Base-by-base conservation (phyloP, 176 grass and related monocot species). In the Oryza australiensis region DNA sequence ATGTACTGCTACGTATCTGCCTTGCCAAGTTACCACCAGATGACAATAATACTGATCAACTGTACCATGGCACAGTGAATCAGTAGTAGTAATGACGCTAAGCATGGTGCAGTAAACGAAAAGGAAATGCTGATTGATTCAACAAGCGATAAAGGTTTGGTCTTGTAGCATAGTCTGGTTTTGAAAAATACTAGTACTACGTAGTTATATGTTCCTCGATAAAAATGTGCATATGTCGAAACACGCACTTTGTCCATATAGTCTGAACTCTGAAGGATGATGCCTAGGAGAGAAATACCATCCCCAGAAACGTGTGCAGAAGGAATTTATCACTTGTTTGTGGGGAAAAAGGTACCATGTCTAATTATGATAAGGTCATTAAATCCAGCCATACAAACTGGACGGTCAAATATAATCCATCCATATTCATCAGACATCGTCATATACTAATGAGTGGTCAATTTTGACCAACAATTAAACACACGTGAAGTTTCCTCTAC, bases 341-440 rank as follows among this genome's bases (percentile, higher is more conserved):
- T 2, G 15, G 28, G 9, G 40, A 7, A 74, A 80, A 26, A 3
- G 4, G 5, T 5, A 5, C 3, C 0, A 27, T 26, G 38, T 80
- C 35, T 43, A 5, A 14, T 24, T 35, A 30, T 20, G 79, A 65
- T 41, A 71, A 64, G 18, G 29, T 7, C 10, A 27, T 28, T 30
- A 67, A 26, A 78, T 83, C 42, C 66, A 51, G 63, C 73, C 40
- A 82, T 9, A 71, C 37, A 28, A 28, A 38, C 27, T 40, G 85
- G 37, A 77, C 14, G 40, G 76, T 70, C 70, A 84, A 74, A 71
- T 55, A 22, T 75, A 69, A 65, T 14, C 26, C n/a, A 74, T 62
- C 33, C 34, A 72, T 63, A 30, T 20, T 26, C 24, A 68, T 75
- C 14, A 13, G 43, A 26, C 12, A 75, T 75, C 29, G 24, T 74